Evolutionary conservation across 352 stramenopile species (phyloP).

Genomic region (Achlya hypogyna): DNA sequence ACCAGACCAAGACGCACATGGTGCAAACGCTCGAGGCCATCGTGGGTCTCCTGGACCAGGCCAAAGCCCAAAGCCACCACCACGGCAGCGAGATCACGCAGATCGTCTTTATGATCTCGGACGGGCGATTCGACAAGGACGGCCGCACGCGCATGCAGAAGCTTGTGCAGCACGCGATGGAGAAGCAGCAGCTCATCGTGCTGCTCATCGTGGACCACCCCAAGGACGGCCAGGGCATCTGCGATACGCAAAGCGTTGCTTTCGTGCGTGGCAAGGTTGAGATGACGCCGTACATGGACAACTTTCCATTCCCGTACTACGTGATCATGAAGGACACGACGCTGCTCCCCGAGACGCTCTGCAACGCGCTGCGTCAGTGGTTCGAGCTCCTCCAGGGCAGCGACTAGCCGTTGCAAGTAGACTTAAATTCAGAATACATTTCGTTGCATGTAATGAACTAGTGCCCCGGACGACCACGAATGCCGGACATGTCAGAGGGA

Average conservation of each 20-base stretch:
- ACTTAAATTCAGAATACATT: no score
- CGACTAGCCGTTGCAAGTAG: no score
- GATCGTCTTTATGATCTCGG: slow-evolving; percentile 98
- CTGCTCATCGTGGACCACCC: slow-evolving; percentile 96
- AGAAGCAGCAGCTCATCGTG: slow-evolving; percentile 97
- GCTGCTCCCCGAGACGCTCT: slow-evolving; percentile 97
- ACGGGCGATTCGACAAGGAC: slow-evolving; percentile 97
- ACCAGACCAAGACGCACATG: slow-evolving; percentile 96
- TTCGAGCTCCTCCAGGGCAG: slow-evolving; percentile 91
- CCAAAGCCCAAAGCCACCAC: slow-evolving; percentile 48
- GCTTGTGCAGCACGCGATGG: slow-evolving; percentile 93
- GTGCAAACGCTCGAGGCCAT: slow-evolving; percentile 91
- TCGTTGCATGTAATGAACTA: no score
- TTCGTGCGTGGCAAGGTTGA: slow-evolving; percentile 94
- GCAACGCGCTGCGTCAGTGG: slow-evolving; percentile 98
- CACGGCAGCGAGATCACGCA: slow-evolving; percentile 86
- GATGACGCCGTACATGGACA: slow-evolving; percentile 98
- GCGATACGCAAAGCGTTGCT: slow-evolving; percentile 97
- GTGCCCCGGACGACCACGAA: no score
- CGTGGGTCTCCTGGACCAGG: slow-evolving; percentile 84
- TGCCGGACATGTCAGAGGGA: no score
- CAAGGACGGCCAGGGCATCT: slow-evolving; percentile 63
- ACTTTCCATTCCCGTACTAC: slow-evolving; percentile 99
- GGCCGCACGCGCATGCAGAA: slow-evolving; percentile 91
- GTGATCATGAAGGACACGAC: slow-evolving; percentile 93